phyloP scores from a whole-genome alignment of 306 rosid species.

The Trichosanthes cucumerina region DNA sequence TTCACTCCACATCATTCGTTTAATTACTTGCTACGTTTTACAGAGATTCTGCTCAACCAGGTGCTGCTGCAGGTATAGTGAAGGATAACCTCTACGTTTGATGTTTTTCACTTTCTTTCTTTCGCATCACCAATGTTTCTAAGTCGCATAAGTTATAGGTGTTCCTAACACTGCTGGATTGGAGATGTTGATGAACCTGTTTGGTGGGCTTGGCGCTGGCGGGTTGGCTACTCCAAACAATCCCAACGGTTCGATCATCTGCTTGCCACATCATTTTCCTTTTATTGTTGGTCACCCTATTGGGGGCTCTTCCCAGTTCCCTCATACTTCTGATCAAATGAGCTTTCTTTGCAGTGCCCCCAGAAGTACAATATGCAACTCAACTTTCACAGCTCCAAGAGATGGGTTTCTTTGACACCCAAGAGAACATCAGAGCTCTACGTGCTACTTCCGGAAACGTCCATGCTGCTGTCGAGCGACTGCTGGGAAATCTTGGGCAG shows the following conservation, averaged over 20 bases:
- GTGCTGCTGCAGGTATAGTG: slow-evolving; percentile 33
- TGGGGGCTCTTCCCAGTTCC: neutral
- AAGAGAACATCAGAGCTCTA: slow-evolving; percentile 55
- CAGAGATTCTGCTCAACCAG: slow-evolving; percentile 39
- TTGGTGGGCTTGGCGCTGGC: slow-evolving; percentile 57
- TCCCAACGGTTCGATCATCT: slow-evolving; percentile 33
- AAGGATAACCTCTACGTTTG: neutral
- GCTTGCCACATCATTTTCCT: neutral
- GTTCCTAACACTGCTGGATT: slow-evolving; percentile 31
- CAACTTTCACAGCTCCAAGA: slow-evolving; percentile 57
- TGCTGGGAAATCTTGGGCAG: slow-evolving; percentile 44
- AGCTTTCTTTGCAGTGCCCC: slow-evolving; percentile 29
- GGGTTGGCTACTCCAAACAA: slow-evolving; percentile 31
- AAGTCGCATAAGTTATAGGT: slow-evolving; percentile 19
- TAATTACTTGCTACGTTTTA: neutral
- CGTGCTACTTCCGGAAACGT: slow-evolving; percentile 54
- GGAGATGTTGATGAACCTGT: slow-evolving; percentile 51
- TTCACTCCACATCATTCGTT: neutral
- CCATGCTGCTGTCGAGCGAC: slow-evolving; percentile 62
- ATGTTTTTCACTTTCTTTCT: neutral
- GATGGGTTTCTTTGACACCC: slow-evolving; percentile 57
- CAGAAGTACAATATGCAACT: slow-evolving; percentile 48
- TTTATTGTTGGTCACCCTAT: neutral
- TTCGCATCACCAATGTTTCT: neutral
- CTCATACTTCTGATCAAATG: neutral